Percentiles rank a stretch among this genome's conserved stretches.
phyloP scores from a whole-genome alignment of 2,329 filamentous ascomycete genomes.

The Clonostachys rhizophaga region DNA sequence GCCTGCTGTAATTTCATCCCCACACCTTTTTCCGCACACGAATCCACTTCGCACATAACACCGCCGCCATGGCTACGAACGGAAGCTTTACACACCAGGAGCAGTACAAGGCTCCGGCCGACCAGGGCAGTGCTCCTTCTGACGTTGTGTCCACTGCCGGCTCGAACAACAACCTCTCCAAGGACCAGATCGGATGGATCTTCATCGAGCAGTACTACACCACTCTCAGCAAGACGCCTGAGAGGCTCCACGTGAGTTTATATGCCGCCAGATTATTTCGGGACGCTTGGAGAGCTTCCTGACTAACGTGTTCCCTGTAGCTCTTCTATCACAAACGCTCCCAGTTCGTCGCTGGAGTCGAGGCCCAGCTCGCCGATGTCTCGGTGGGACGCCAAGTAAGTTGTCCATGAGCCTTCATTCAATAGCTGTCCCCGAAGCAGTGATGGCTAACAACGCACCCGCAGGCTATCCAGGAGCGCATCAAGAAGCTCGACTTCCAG shows the following conservation, averaged over 20 bases:
- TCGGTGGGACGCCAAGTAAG: constrained; percentile 79
- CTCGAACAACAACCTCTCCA: constrained; percentile 50
- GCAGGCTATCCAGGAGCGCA: constrained; percentile 88
- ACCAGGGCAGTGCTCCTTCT: constrained; percentile 29
- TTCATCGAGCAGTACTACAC: constrained; percentile 99
- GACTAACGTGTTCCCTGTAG: constrained; percentile 23
- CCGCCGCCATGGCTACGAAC: constrained; percentile 48
- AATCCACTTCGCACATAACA: background rate
- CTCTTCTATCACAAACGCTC: constrained; percentile 97
- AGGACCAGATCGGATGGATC: constrained; percentile 98
- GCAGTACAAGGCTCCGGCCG: constrained; percentile 29
- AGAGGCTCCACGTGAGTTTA: constrained; percentile 74
- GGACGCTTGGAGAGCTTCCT: background rate
- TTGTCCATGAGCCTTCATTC: background rate
- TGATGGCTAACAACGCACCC: background rate
- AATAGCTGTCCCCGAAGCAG: constrained; percentile 4
- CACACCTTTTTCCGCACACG: background rate
- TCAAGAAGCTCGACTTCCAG: constrained; percentile 88
- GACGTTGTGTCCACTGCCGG: constrained; percentile 22
- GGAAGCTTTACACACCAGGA: constrained; percentile 43
- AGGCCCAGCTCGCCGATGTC: constrained; percentile 84
- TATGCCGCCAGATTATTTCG: background rate
- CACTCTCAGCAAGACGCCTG: constrained; percentile 87
- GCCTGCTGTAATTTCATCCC: background rate
- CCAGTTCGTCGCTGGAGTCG: constrained; percentile 87